Evolutionary conservation across 345 rosid species (phyloP).

Genomic region (Camelina neglecta): DNA sequence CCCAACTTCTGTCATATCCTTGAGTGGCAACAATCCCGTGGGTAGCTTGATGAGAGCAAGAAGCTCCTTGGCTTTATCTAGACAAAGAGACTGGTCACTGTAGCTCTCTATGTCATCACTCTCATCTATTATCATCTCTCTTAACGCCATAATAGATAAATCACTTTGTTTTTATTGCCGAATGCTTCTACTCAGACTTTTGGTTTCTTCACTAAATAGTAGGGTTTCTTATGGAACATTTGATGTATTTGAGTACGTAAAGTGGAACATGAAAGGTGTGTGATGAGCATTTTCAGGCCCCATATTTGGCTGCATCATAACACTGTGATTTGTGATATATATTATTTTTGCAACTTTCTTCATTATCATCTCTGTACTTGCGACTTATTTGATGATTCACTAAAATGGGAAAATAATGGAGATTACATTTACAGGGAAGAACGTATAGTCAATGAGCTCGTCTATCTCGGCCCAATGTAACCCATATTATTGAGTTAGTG

Average conservation of each 20-base stretch:
- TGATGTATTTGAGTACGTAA: conserved; percentile 21
- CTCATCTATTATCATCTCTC: conserved; percentile 37
- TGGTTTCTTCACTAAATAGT: conserved; percentile 12
- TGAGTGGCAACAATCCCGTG: conserved; percentile 58
- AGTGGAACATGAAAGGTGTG: conserved; percentile 27
- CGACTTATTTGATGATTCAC: neutral
- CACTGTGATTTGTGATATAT: neutral
- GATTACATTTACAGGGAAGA: too few relatives aligned
- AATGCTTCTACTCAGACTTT: neutral
- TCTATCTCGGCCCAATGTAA: neutral
- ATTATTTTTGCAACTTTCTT: neutral
- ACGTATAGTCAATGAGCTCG: neutral
- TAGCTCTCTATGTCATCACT: conserved; percentile 55
- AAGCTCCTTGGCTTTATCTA: conserved; percentile 52
- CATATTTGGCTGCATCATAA: conserved; percentile 21
- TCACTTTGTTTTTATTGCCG: neutral
- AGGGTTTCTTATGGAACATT: neutral
- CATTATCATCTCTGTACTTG: neutral
- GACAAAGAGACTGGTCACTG: conserved; percentile 53
- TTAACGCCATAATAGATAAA: conserved; percentile 37
- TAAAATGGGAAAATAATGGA: neutral
- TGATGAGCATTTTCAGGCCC: conserved; percentile 35
- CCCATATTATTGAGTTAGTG: neutral
- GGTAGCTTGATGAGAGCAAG: conserved; percentile 58
- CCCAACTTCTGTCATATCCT: conserved; percentile 62